phyloP scores from a whole-genome alignment of 305 asterid species.

The Fraxinus baroniana region DNA sequence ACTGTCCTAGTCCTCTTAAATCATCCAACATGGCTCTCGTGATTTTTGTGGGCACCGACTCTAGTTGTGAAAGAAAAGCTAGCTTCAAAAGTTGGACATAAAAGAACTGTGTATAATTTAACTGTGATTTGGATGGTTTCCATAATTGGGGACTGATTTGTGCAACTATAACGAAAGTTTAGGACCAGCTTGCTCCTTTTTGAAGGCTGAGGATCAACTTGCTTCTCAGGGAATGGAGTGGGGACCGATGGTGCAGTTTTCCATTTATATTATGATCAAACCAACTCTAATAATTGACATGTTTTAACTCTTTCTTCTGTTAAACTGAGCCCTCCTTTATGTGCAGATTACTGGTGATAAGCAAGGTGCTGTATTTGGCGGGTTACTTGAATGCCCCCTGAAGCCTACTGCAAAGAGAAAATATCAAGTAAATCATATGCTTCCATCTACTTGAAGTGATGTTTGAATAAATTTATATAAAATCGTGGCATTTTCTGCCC shows the following conservation, averaged over 20 bases:
- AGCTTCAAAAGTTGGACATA: background rate
- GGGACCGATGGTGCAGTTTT: background rate
- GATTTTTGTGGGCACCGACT: background rate
- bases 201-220: background rate
- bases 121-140: background rate
- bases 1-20: background rate
- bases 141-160: background rate
- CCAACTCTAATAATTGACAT: background rate
- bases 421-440: constrained; percentile 61
- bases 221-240: background rate
- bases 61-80: background rate
- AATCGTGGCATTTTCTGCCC: constrained; percentile 8
- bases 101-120: background rate
- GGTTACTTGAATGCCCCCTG: constrained; percentile 91
- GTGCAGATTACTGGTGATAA: constrained; percentile 87
- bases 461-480: background rate
- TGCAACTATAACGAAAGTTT: background rate
- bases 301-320: background rate
- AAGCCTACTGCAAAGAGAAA: constrained; percentile 81
- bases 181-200: background rate
- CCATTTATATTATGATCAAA: background rate
- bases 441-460: constrained; percentile 8
- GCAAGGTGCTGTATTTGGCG: constrained; percentile 94
- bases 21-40: background rate
- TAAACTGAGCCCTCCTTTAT: constrained; percentile 6